Conservation (phyloP, 1,139 yeast species). For the Pichia sp. region DNA sequence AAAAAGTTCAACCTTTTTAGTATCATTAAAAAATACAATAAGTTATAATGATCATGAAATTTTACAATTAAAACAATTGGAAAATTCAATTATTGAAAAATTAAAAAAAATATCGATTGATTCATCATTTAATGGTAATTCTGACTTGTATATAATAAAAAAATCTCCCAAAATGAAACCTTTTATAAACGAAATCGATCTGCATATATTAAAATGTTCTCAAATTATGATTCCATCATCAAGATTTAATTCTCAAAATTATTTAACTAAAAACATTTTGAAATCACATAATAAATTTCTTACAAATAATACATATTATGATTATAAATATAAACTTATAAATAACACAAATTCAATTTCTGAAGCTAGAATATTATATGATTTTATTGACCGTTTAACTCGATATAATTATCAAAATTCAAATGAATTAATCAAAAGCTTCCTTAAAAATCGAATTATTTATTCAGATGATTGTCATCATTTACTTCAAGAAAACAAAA, state of each 20-base stretch:
- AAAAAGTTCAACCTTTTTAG: too few relatives aligned
- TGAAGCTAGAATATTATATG: not conserved
- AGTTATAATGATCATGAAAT: not conserved
- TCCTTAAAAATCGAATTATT: slow-evolving; percentile 7
- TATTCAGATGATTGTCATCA: not conserved
- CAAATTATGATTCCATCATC: not conserved
- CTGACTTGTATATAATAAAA: not conserved
- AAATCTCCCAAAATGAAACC: not conserved
- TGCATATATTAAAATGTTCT: slow-evolving; percentile 2
- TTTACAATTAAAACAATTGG: not conserved
- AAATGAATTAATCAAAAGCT: slow-evolving; percentile 6
- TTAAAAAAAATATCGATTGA: not conserved
- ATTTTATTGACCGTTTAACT: slow-evolving; percentile 5
- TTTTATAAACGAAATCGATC: slow-evolving; percentile 2
- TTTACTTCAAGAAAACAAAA: slow-evolving; percentile 1
- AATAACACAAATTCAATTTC: slow-evolving; percentile 2
- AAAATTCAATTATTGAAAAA: not conserved
- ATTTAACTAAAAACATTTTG: not conserved
- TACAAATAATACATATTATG: not conserved
- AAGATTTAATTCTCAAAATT: not conserved
- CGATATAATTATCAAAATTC: slow-evolving; percentile 5
- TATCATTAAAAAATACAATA: not conserved
- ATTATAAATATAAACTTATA: slow-evolving; percentile 6
- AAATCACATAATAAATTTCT: not conserved
- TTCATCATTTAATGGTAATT: not conserved